phyloP scores from a whole-genome alignment of 1,139 yeast genomes.

The Debaryomycetaceae sp. region DNA sequence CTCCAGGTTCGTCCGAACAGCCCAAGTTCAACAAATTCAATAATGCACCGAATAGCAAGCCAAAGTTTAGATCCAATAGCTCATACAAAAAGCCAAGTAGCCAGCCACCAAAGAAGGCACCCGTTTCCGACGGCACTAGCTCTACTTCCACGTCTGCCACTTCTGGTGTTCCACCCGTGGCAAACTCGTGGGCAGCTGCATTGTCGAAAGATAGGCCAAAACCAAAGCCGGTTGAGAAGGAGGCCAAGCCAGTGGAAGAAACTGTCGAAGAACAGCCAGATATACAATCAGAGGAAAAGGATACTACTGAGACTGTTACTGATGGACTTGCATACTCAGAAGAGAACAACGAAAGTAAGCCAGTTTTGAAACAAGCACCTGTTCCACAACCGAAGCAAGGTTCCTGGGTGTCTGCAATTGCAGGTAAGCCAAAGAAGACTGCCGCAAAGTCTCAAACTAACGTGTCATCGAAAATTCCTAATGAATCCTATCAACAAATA shows the following conservation, averaged over 20 bases:
- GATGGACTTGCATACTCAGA: conserved; percentile 7
- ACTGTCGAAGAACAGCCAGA: conserved; percentile 10
- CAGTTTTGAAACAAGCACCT: conserved; percentile 28
- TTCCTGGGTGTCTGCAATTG: conserved; percentile 61
- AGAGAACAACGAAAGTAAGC: conserved; percentile 14
- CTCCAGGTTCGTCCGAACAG: conserved; percentile 9
- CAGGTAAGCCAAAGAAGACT: conserved; percentile 48
- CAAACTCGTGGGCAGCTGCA: conserved; percentile 53
- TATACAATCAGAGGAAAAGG: conserved; percentile 9
- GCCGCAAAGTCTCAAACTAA: conserved; percentile 10
- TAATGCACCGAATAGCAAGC: conserved; percentile 7
- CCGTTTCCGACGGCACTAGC: conserved; percentile 16
- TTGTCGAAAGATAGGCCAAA: conserved; percentile 39
- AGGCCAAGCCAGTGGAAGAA: conserved; percentile 12
- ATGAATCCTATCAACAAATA: conserved; percentile 6
- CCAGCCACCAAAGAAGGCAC: conserved; percentile 9
- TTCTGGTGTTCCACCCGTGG: conserved; percentile 12
- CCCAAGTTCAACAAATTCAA: conserved; percentile 11
- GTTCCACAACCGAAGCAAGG: conserved; percentile 32
- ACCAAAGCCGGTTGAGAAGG: conserved; percentile 24
- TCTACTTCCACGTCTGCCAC: conserved; percentile 17
- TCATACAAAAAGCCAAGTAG: conserved; percentile 5
- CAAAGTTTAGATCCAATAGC: conserved; percentile 9
- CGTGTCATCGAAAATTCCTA: conserved; percentile 3
- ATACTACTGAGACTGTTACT: conserved; percentile 8